Conservation (phyloP, 2,329 filamentous ascomycete species). For the Alternaria sp. region DNA sequence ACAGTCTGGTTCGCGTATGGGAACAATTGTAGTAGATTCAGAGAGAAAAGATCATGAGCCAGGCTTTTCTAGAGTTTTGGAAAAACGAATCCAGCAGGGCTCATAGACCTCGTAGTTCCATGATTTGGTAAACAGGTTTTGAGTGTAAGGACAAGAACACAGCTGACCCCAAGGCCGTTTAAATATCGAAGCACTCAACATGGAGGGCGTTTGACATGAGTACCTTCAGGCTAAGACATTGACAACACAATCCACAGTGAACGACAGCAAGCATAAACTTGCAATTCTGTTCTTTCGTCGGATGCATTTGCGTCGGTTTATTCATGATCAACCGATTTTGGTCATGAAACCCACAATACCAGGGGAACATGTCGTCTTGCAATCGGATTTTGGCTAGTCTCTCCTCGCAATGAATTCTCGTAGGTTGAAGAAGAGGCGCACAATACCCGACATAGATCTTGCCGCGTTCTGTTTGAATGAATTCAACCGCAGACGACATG, state of each 20-base stretch:
- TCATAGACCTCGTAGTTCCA: too few species aligned
- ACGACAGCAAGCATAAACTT: background rate
- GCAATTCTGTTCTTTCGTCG: fast-evolving
- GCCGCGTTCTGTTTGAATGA: background rate
- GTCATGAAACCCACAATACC: fast-evolving
- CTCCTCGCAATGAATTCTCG: fast-evolving
- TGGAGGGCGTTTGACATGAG: background rate
- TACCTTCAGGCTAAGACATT: background rate
- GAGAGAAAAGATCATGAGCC: background rate
- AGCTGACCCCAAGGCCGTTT: background rate
- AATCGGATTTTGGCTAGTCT: background rate
- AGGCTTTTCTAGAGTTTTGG: background rate
- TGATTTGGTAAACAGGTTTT: too few species aligned
- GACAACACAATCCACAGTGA: background rate
- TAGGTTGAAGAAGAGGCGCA: background rate
- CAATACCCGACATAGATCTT: background rate
- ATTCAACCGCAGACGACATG: background rate
- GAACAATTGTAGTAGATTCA: too few species aligned
- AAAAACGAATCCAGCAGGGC: too few species aligned
- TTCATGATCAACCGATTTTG: too few species aligned
- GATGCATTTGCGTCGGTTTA: background rate
- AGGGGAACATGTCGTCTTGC: background rate
- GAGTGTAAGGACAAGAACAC: too few species aligned
- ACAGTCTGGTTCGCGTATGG: too few species aligned
- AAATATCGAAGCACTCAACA: background rate